phyloP scores from a whole-genome alignment of 108 stramenopile genomes.

The Cyclotella atomus region DNA sequence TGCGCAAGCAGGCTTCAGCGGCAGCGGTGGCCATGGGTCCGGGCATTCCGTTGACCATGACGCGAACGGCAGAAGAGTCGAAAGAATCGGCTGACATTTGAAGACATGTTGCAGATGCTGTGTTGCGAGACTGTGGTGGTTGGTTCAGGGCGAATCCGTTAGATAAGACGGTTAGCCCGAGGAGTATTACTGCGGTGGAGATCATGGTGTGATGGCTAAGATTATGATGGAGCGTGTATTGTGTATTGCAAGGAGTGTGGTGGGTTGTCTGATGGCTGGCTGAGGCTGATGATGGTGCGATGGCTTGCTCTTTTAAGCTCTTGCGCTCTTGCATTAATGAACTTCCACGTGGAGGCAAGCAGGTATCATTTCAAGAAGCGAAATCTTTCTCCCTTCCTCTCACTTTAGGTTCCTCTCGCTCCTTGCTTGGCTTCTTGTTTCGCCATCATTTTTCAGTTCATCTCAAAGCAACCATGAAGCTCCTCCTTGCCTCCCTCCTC shows the following conservation, averaged over 20 bases:
- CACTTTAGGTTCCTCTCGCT: no score
- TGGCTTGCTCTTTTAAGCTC: no score
- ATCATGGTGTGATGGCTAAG: neutral
- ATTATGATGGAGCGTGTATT: neutral
- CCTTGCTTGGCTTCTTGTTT: no score
- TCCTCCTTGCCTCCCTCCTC: slow-evolving; percentile 49
- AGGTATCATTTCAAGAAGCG: no score
- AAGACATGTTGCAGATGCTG: neutral
- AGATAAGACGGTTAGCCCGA: slow-evolving; percentile 1
- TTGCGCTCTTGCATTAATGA: no score
- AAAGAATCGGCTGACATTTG: slow-evolving; percentile 21
- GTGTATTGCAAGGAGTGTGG: neutral
- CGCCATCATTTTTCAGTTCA: neutral
- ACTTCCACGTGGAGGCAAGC: no score
- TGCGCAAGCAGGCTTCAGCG: slow-evolving; percentile 92
- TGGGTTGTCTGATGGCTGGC: neutral
- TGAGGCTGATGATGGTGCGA: no score
- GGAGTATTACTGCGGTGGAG: neutral
- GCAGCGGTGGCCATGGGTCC: slow-evolving; percentile 96
- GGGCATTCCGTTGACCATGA: slow-evolving; percentile 96
- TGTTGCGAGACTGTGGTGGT: slow-evolving; percentile 1
- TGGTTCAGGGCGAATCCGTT: slow-evolving; percentile 11
- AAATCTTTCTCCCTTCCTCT: no score
- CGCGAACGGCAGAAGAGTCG: slow-evolving; percentile 40
- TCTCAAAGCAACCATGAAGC: slow-evolving; percentile 53